A percentile compares a stretch with the other conserved stretches of the same genome.
Evolutionary conservation across 2,329 filamentous ascomycete genomes (phyloP).

Genomic region (Xylariomycetidae sp.): DNA sequence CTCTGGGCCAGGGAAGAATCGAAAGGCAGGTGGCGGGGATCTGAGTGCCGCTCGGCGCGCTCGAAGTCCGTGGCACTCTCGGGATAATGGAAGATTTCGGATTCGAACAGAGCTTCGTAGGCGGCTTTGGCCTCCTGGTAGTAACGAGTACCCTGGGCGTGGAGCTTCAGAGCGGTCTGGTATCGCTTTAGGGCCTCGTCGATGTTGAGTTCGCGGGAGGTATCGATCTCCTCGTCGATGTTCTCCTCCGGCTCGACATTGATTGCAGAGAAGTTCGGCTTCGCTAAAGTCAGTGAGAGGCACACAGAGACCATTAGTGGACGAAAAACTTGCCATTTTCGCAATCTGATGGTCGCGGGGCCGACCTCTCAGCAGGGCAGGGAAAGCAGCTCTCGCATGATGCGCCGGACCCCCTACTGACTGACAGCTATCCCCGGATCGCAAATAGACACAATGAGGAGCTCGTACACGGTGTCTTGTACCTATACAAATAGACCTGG

Average conservation of each 20-base stretch:
- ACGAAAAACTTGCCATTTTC: no score
- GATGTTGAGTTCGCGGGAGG: slow-evolving; percentile 87
- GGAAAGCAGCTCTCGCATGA: no score
- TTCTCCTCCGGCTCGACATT: slow-evolving; percentile 93
- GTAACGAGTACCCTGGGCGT: slow-evolving; percentile 74
- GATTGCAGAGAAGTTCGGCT: slow-evolving; percentile 74
- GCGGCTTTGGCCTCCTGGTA: slow-evolving; percentile 73
- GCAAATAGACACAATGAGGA: no score
- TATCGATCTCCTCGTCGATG: slow-evolving; percentile 84
- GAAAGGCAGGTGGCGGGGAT: slow-evolving; percentile 37
- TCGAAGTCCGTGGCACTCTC: slow-evolving; percentile 83
- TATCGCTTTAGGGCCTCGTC: slow-evolving; percentile 96
- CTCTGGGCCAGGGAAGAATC: slow-evolving; percentile 43
- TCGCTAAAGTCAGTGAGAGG: slow-evolving; percentile 1
- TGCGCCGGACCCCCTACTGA: no score
- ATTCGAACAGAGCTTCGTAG: slow-evolving; percentile 79
- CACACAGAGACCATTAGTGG: no score
- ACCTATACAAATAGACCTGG: no score
- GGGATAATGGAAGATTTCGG: slow-evolving; percentile 89
- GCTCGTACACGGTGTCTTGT: no score
- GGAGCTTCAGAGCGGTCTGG: slow-evolving; percentile 82
- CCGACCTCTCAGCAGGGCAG: no score
- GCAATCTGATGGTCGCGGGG: no score
- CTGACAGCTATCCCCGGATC: no score
- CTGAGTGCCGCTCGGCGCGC: slow-evolving; percentile 54